A percentile compares a stretch with the other conserved stretches of the same genome.
Evolutionary conservation across 2,329 filamentous ascomycete genomes (phyloP).

Genomic region (Colletotrichum abscissum): DNA sequence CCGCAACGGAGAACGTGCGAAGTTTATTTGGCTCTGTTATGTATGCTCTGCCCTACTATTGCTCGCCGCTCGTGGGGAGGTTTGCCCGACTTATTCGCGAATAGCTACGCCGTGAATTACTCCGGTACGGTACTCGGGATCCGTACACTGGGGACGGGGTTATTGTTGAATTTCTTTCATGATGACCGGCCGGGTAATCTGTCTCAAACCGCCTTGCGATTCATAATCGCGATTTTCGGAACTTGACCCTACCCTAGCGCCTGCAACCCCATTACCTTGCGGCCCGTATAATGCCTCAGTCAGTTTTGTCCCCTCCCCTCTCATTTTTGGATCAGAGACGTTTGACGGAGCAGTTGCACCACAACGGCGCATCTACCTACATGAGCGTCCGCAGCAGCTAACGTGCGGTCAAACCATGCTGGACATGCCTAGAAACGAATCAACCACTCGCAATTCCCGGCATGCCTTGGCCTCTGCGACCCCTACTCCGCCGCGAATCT

Average conservation of each 20-base stretch:
- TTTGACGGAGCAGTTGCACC: background rate
- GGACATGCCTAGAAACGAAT: background rate
- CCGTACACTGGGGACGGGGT: background rate
- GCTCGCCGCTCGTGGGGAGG: background rate
- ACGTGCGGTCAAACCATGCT: background rate
- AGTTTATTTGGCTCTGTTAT: background rate
- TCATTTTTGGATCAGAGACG: background rate
- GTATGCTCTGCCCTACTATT: background rate
- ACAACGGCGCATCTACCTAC: background rate
- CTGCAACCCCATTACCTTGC: background rate
- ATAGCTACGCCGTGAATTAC: background rate
- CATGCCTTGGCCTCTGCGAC: slow-evolving; percentile 5
- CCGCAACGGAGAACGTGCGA: background rate
- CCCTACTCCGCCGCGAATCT: slow-evolving; percentile 22
- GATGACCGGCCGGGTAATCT: background rate
- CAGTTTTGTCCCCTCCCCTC: background rate
- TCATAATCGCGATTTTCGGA: background rate
- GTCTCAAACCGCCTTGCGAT: background rate
- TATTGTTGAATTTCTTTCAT: background rate
- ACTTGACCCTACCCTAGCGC: background rate
- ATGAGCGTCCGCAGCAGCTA: background rate
- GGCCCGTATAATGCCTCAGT: background rate
- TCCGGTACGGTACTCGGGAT: background rate
- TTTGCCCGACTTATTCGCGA: background rate
- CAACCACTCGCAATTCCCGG: background rate